These are phyloP conservation scores for Hymenoscyphus fraxineus DNA, from an alignment of 2,329 filamentous ascomycete species.

Conservation along the genomic window DNA sequence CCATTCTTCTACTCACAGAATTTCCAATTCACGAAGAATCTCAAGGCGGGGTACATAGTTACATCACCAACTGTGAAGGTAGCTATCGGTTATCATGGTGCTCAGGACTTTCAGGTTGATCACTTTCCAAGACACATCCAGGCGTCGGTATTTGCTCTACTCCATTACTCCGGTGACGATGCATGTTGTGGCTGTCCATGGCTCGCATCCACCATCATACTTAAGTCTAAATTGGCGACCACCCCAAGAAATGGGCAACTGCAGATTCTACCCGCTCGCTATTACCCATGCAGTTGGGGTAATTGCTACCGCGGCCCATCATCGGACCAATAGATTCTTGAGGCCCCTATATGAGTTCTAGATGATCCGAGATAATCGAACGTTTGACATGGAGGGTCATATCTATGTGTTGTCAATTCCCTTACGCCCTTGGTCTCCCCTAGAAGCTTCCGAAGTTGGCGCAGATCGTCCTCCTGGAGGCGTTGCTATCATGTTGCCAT, in stretches of 20 bases:
- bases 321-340: background rate
- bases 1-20: background rate
- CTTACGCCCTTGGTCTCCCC: background rate
- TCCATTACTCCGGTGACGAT: background rate
- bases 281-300: slow-evolving; percentile 3
- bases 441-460: slow-evolving; percentile 1
- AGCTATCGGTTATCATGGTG: background rate
- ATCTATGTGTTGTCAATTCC: slow-evolving; percentile 3
- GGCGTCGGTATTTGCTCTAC: slow-evolving; percentile 5
- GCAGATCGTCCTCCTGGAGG: slow-evolving; percentile 9
- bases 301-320: background rate
- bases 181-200: slow-evolving; percentile 13
- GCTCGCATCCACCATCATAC: slow-evolving; percentile 9
- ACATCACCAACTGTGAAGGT: background rate
- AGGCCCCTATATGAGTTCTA: background rate
- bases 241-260: background rate
- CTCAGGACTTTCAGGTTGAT: background rate
- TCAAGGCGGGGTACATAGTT: background rate
- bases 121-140: slow-evolving; percentile 8
- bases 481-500: slow-evolving; percentile 10
- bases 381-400: background rate
- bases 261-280: background rate
- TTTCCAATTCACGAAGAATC: background rate
- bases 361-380: background rate
- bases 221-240: slow-evolving; percentile 6